Evolutionary conservation across 148 eudicot genomes (phyloP), one percentile per base, ranked within the genome.

Genomic region (Dysphania ambrosioides): DNA sequence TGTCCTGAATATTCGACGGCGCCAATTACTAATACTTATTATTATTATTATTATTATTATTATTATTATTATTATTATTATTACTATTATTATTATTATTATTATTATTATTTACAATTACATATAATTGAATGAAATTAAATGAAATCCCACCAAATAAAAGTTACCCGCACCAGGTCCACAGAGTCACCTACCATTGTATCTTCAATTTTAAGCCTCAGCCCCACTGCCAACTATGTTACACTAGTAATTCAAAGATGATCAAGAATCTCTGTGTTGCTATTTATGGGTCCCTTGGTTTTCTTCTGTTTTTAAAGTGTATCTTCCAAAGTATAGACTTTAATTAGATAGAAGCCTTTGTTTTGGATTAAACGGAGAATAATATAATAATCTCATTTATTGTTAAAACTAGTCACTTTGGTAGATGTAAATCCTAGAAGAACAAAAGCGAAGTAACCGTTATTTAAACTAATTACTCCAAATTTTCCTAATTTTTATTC

Each of bases 221-320:
- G 11, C 70, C 68, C 70, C 70, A 66, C 49, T 66, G 27, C 70
- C 68, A 66, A 66, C 49, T 66, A 66, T 9, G 49, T 2, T 66
- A 44, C 51, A 44, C 51, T 44, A 44, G 0, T 44, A 41, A 41
- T 13, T 8, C 32, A 23, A 4, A 6, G 13, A 66, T 66, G 18
- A 66, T 66, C 51, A 8, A n/a, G n/a, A 19, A 10, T 66, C 15
- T 66, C 29, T 15, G 29, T 9, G 53, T 66, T 66, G 42, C 49
- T 40, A n/a, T 66, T 66, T 23, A 19, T 66, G 24, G 70, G 70
- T 38, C 49, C 51, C 5, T 38, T 16, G 35, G 8, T 1, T 64
- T 64, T 30, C 6, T 7, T 34, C 2, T 32, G 6, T 3, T 64
- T 35, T 64, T 18, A 1, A 16, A 2, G 53, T 47, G 53, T 4